Conservation (phyloP, 345 rosid genomes). For the Arabis alpina region DNA sequence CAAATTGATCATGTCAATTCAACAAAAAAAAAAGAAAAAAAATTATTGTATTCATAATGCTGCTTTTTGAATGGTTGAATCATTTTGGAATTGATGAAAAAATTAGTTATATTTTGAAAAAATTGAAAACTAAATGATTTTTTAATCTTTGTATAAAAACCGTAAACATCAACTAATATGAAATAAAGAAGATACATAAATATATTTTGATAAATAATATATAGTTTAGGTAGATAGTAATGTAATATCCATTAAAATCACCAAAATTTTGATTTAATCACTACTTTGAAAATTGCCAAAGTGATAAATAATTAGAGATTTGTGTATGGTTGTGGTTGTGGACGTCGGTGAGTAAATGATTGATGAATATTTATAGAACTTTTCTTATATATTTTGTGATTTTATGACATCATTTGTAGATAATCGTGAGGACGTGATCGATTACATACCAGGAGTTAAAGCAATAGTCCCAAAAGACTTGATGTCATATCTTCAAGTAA, state of each 20-base stretch:
- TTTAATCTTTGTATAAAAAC: too few relatives aligned
- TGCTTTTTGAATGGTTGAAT: too few relatives aligned
- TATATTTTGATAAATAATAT: too few relatives aligned
- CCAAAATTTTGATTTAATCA: background rate
- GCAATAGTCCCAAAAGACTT: slow-evolving; percentile 59
- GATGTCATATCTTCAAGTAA: slow-evolving; percentile 64
- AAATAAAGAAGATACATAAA: too few relatives aligned
- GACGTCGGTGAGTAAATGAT: background rate
- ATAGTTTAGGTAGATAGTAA: too few relatives aligned
- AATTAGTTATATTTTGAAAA: too few relatives aligned
- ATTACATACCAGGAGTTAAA: slow-evolving; percentile 65
- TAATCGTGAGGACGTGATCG: slow-evolving; percentile 55
- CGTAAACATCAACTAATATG: too few relatives aligned
- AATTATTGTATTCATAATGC: too few relatives aligned
- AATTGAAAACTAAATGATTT: too few relatives aligned
- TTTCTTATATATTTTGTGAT: background rate
- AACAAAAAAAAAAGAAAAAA: too few relatives aligned
- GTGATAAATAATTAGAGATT: background rate
- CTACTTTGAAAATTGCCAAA: background rate
- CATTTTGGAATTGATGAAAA: too few relatives aligned
- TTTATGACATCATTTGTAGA: slow-evolving; percentile 40
- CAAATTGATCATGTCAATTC: slow-evolving; percentile 4
- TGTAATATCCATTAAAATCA: too few relatives aligned
- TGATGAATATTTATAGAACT: background rate
- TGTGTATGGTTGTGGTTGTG: slow-evolving; percentile 1